Conservation (phyloP, 2,329 filamentous ascomycete genomes). For the Fusarium sp. region DNA sequence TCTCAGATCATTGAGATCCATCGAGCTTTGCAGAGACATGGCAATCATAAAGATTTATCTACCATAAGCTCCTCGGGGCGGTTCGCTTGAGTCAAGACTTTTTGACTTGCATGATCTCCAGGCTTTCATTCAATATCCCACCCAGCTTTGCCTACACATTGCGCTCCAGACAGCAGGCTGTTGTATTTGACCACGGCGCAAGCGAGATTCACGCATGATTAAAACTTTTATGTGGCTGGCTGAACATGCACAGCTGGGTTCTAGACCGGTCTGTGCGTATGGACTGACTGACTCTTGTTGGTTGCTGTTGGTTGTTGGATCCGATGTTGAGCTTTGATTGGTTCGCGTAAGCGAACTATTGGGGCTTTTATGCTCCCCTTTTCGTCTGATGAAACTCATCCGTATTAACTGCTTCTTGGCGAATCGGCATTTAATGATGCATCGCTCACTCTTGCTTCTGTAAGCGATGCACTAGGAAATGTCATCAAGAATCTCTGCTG, state of each 20-base stretch:
- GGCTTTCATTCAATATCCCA: no score
- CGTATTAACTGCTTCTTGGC: neutral
- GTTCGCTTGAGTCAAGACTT: no score
- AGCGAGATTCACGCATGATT: no score
- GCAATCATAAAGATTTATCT: no score
- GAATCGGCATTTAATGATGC: neutral
- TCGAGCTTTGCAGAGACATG: no score
- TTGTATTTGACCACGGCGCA: no score
- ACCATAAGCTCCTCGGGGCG: no score
- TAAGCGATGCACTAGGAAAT: neutral
- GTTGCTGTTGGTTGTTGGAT: neutral
- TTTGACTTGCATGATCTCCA: no score
- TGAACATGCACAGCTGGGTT: neutral
- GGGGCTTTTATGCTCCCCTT: neutral
- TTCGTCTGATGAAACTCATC: neutral
- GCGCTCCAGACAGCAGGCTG: no score
- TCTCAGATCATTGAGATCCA: neutral
- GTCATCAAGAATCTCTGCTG: neutral
- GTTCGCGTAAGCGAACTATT: neutral
- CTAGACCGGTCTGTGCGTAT: neutral
- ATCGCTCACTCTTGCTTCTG: neutral
- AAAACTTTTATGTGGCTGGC: neutral
- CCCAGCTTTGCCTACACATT: no score
- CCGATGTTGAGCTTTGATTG: neutral
- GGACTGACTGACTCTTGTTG: neutral